Conservation (phyloP, 805 yeast genomes). For the Metschnikowia amazonensis region DNA sequence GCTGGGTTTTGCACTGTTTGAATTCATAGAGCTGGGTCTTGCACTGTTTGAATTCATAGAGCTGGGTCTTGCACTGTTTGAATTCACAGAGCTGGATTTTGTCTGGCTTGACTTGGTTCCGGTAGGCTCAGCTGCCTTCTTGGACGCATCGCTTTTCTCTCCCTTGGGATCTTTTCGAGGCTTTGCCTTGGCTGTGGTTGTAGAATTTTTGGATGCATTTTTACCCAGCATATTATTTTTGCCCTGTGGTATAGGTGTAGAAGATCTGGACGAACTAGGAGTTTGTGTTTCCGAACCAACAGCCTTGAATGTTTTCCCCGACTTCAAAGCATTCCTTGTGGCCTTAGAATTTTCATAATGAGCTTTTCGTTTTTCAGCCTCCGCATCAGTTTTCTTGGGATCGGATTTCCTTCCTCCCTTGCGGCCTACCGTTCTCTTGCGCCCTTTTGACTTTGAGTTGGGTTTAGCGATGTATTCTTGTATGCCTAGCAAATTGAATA, state of each 20-base stretch:
- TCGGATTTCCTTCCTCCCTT: conserved; percentile 20
- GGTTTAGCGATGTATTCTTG: conserved; percentile 35
- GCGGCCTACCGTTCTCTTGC: conserved; percentile 32
- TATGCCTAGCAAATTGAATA: conserved; percentile 46
- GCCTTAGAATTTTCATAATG: conserved; percentile 34
- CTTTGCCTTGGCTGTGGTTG: background rate
- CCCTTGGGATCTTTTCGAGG: background rate
- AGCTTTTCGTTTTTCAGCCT: conserved; percentile 35
- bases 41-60: background rate
- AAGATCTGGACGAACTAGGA: conserved; percentile 12
- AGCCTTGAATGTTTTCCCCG: conserved; percentile 38
- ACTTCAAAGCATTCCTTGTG: conserved; percentile 28
- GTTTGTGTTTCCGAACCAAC: conserved; percentile 27
- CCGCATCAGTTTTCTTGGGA: conserved; percentile 25
- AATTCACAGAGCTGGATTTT: background rate
- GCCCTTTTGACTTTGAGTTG: conserved; percentile 23
- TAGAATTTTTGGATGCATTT: background rate
- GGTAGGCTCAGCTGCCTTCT: background rate
- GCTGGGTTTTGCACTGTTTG: background rate
- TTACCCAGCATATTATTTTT: background rate
- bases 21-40: background rate
- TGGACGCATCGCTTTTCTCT: background rate
- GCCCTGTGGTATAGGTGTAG: conserved; percentile 10
- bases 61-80: background rate
- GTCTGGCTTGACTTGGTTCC: background rate